phyloP scores from a whole-genome alignment of 2,329 filamentous ascomycete genomes.

The Nigrograna mackinnonii region DNA sequence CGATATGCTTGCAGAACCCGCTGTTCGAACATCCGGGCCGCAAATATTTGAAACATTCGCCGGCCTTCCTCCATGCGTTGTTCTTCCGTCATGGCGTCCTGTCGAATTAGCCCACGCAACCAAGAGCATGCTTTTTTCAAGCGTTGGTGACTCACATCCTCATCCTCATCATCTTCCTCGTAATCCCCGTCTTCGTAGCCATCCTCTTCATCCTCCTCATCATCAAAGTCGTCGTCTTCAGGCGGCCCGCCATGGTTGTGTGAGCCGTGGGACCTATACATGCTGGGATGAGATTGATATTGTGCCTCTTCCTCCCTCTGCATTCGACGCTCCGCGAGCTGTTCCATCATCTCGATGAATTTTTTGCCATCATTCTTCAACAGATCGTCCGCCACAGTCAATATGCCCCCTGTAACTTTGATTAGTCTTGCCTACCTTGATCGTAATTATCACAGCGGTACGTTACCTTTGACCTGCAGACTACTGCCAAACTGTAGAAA shows the following conservation, averaged over 20 bases:
- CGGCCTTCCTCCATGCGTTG: conserved; percentile 98
- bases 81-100: conserved; percentile 97
- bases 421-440: conserved; percentile 3
- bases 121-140: no score
- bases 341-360: conserved; percentile 99
- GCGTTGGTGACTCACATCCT: conserved; percentile 40
- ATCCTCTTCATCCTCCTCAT: conserved; percentile 65
- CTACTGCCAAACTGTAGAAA: conserved; percentile 98
- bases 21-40: conserved; percentile 98
- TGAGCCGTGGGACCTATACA: conserved; percentile 47
- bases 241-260: conserved; percentile 70
- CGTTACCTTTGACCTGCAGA: conserved; percentile 83
- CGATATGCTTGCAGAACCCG: conserved; percentile 95
- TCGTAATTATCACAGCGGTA: background rate
- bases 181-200: conserved; percentile 63
- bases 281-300: conserved; percentile 62
- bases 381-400: conserved; percentile 97
- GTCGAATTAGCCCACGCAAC: conserved; percentile 26
- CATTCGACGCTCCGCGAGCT: conserved; percentile 96
- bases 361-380: conserved; percentile 99
- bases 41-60: conserved; percentile 99
- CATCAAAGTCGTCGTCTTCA: conserved; percentile 78
- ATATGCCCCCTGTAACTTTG: conserved; percentile 76
- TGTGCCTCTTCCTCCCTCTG: conserved; percentile 90
- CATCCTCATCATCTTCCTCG: conserved; percentile 36